Base-by-base conservation (phyloP, 2,329 filamentous ascomycete species). In the Lasiodiplodia theobromae region DNA sequence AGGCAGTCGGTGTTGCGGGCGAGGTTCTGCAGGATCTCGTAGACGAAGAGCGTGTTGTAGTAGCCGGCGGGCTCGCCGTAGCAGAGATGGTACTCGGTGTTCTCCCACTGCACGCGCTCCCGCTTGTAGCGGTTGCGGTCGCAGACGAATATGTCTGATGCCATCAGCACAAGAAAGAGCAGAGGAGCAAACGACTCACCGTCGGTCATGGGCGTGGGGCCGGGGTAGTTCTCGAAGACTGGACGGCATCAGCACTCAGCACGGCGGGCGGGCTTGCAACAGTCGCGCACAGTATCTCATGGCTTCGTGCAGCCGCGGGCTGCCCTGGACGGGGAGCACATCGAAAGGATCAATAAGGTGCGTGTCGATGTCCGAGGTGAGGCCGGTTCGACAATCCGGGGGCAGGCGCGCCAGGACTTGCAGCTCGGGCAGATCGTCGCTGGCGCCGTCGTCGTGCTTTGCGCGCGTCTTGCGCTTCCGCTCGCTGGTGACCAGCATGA, bases 401-500 rank as follows among this genome's bases (percentile, higher is more conserved):
- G 38, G 38, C n/a, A 44, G 16, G 16, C 23, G 38, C 44, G 31
- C 21, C 31, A 38, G n/a, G 18, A 11, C 8, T 31, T 38, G 54
- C 11, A n/a, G 16, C 16, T 8, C 4, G 31, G 31, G 28, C 10
- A 6, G 28, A 28, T 38, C 54, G 21, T n/a, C 37, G 25, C 5
- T 40, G 4, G n/a, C 18, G 23, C 5, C 23, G 23, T 28, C 25
- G 38, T 47, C 58, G 16, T 11, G 23, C 23, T 52, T 49, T 18
- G 57, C 37, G 23, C 23, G 51, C 16, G 12, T 25, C 54, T 34
- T 25, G 23, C 47, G 60, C 38, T 38, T 51, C 4, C n/a, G 25
- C n/a, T 51, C 60, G 28, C 34, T 51, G 11, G 49, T 38, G n/a
- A 64, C 60, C 11, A 51, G 60, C 60, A 51, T 51, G 28, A 64